Evolutionary conservation across 73 alveolate species (phyloP), one percentile per base, ranked within the genome.

Genomic region (Paramecium sonneborni): DNA sequence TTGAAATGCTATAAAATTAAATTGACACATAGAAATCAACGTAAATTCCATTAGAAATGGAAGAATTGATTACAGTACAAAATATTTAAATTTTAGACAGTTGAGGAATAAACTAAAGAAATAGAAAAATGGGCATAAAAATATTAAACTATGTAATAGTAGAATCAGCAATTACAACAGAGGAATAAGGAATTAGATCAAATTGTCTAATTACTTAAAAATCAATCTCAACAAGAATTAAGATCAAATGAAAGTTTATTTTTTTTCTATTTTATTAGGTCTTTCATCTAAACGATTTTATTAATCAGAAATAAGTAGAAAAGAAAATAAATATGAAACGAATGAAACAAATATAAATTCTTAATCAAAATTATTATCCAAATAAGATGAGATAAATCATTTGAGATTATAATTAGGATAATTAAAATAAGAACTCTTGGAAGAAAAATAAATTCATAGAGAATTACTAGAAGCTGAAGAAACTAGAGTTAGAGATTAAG

Each of bases 101-200:
- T 62, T 30, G 84, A 62, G 24, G 84, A 62, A 30, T 32, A 62
- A 62, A 62, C 84, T 62, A 26, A 32, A 26, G 84, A 62, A 62
- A 62, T 62, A 23, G 84, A 62, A 62, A 62, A 62, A 62, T 62
- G 84, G 84, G 84, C 84, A 0, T 10, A 26, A 30, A 62, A 62
- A 62, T 26, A 62, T 30, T 62, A 62, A 21, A 62, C 9, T 62
- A 11, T 62, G 30, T 28, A 30, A 30, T 24, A 62, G 24, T 62
- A 62, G 24, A 23, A 62, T 32, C 24, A 62, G 14, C 48, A 62
- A 62, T 32, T 62, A n/a, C 12, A 62, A n/a, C 6, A 62, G 26
- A 30, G 24, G 18, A 62, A 62, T 14, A 14, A 26, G 26, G 84
- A 62, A 62, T 21, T 26, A 62, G 44, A 62, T 23, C 24, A 62